Base-by-base conservation (phyloP, 768 basidiomycete species). In the Auricularia cornea region DNA sequence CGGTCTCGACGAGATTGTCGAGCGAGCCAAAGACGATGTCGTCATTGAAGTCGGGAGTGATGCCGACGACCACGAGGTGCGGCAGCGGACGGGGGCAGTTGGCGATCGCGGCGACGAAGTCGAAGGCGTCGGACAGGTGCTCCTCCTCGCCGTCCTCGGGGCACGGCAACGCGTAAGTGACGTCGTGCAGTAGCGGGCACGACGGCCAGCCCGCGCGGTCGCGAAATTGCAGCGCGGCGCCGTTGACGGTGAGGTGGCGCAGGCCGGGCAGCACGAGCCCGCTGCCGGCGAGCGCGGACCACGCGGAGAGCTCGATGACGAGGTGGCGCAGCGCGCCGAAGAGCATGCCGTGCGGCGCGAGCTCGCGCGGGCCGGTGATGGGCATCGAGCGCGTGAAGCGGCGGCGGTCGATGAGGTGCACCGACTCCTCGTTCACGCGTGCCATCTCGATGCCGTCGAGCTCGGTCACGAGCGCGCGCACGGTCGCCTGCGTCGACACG, bases 1-100 rank as follows among this genome's bases (percentile, higher is more conserved):
- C 68, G 64, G 83, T 29, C 60, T 87, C 33, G 84, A 85, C 66
- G 73, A 73, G 3, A 60, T 83, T 30, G 72, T 88, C 44, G 75
- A 88, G 67, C 69, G 70, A 4, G 68, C 75, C 2, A 83, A 85
- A 70, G 77, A 84, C 67, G 33, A 48, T 48, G 20, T 48, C 44
- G 44, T 48, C 44, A 23, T 48, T 48, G 23, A 20, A 48, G 23
- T 48, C 44, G 20, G 44, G 44, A 18, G 44, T 48, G 23, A 48
- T 48, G 20, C 44, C 44, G 20, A 48, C 44, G 44, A 48, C 44
- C 20, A 48, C 44, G 44, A 48, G 44, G 23, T 48, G 44, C 44
- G 44, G 44, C 20, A 48, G 44, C 44, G 44, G 44, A 6, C 44
- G 44, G 20, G 44, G 44, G 20, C 44, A 48, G 20, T 48, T 18